Evolutionary conservation across 495 filamentous ascomycete species (phyloP), one percentile per base, ranked within the genome.

Genomic region (Delitschia confertaspora): DNA sequence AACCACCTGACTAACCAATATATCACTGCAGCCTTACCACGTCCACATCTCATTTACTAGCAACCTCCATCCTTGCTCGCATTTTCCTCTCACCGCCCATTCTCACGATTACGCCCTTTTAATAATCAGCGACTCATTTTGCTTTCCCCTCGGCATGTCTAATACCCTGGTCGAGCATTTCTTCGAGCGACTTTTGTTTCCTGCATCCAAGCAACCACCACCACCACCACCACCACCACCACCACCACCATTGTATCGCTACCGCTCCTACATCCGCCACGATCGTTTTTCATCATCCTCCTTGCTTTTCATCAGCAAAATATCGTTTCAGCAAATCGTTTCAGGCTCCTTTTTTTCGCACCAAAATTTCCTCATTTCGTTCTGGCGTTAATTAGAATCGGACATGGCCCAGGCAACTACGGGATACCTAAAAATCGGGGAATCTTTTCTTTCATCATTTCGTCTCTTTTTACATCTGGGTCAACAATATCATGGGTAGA

Each of bases 331-430:
- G 38, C 32, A 25, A 46, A 30, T 13, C 8, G 13, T 30, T 30
- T 13, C 26, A 8, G 8, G 8, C 30, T n/a, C 19, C 45, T 40
- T 49, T 17, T 47, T 36, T 25, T 49, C 36, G 19, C 30, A 6
- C 32, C 33, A 53, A 53, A 53, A 46, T 20, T 47, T 20, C 21
- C 9, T 31, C 41, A 29, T 33, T 5, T 22, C 31, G 7, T 21
- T 44, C 42, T n/a, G 53, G 53, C 53, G 53, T 57, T 56, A 27
- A 31, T 37, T 53, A 57, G 49, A 57, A 17, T 41, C 37, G 44
- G 53, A 26, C 34, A 14, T n/a, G 48, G 48, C 53, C 47, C 48
- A 51, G 53, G 53, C 44, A 56, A n/a, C n/a, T n/a, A n/a, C 25
- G 34, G 48, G 53, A 52, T 52, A 52, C 43, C 47, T n/a, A 51